These are phyloP conservation scores for Polyporus arcularius DNA, from an alignment of 768 basidiomycete genomes.

Conservation along the genomic window DNA sequence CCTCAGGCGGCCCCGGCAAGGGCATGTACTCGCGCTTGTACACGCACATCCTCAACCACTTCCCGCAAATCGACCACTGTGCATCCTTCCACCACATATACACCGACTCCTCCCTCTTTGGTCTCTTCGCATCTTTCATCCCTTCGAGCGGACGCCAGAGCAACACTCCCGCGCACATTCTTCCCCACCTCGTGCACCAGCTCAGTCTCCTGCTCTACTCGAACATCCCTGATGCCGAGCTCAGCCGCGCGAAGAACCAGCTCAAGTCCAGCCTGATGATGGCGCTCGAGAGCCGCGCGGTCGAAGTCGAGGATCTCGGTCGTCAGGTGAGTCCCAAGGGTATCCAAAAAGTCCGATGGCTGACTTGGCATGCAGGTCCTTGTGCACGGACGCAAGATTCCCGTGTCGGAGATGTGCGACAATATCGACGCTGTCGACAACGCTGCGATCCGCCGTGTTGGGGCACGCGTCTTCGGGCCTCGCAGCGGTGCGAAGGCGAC, in stretches of 20 bases:
- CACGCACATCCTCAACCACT: constrained; percentile 93
- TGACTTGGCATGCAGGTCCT: constrained; percentile 53
- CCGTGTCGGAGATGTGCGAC: constrained; percentile 87
- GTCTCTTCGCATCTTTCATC: constrained; percentile 83
- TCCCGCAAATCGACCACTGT: constrained; percentile 92
- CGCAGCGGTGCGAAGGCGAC: constrained; percentile 67
- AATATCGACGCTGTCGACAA: constrained; percentile 78
- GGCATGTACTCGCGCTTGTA: constrained; percentile 99
- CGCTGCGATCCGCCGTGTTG: constrained; percentile 73
- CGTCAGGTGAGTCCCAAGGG: constrained; percentile 60
- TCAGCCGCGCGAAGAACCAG: constrained; percentile 92
- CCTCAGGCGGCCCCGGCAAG: constrained; percentile 88
- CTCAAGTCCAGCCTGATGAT: constrained; percentile 91
- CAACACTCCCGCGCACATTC: constrained; percentile 68
- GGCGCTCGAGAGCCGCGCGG: constrained; percentile 85
- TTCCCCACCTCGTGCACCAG: constrained; percentile 87
- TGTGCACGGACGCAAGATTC: constrained; percentile 83
- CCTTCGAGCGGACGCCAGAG: constrained; percentile 61
- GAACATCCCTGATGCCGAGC: constrained; percentile 64
- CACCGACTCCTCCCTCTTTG: constrained; percentile 90
- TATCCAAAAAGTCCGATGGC: background rate
- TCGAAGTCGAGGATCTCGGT: constrained; percentile 89
- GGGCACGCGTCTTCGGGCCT: constrained; percentile 71
- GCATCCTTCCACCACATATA: constrained; percentile 98
- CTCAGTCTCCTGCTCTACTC: constrained; percentile 79